These are phyloP conservation scores for Calendula officinalis DNA, from an alignment of 129 eudicot genomes.

Conservation along the genomic window DNA sequence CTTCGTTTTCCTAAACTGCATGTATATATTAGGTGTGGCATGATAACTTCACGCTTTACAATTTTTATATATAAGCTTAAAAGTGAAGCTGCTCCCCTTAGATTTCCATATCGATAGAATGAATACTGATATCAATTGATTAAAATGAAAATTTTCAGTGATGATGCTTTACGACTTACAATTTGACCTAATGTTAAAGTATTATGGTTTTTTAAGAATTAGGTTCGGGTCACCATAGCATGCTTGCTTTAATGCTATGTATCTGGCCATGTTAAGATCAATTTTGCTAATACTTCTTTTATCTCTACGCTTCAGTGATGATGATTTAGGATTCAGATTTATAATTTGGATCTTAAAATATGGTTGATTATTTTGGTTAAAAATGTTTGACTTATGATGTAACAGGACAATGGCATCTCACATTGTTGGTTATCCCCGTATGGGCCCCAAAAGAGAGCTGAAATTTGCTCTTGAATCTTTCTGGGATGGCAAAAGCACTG, in stretches of 20 bases:
- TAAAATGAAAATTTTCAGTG: not conserved
- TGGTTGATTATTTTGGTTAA: conserved; percentile 42
- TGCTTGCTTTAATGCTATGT: not conserved
- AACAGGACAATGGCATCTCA: conserved; percentile 90
- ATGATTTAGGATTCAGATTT: conserved; percentile 3
- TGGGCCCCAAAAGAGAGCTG: conserved; percentile 99
- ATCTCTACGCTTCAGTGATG: not conserved
- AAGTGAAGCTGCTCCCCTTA: not conserved
- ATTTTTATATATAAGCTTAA: no score
- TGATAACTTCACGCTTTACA: not conserved
- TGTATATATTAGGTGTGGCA: conserved; percentile 9
- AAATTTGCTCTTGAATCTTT: conserved; percentile 97
- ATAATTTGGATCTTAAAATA: conserved; percentile 8
- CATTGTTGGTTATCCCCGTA: conserved; percentile 97
- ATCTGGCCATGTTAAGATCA: not conserved
- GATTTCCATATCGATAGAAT: not conserved
- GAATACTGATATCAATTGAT: not conserved
- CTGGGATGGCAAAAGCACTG: conserved; percentile 98
- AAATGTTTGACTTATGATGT: conserved; percentile 10
- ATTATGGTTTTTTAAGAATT: no score
- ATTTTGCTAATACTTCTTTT: not conserved
- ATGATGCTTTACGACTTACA: not conserved
- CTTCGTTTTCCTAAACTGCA: not conserved
- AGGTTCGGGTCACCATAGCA: not conserved
- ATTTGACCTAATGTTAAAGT: conserved; percentile 14